These are phyloP conservation scores for Collybia sordida DNA, from an alignment of 768 basidiomycete genomes.

Conservation along the genomic window DNA sequence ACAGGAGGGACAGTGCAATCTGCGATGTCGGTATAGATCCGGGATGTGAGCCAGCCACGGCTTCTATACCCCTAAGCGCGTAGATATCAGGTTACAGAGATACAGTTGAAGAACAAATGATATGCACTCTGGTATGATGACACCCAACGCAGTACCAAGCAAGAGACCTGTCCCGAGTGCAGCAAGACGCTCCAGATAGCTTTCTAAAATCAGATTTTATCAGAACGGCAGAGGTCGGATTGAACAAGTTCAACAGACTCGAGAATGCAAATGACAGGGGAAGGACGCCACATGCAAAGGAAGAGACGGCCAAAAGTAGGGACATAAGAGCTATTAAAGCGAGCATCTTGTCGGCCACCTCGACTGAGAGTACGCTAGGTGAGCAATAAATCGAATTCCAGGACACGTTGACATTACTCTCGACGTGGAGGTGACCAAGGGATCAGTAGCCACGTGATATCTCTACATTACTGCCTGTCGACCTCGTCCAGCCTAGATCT, in stretches of 20 bases:
- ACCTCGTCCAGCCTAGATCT: too few relatives aligned
- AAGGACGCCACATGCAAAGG: slow-evolving; percentile 70
- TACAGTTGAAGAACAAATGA: neutral
- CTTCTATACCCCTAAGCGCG: slow-evolving; percentile 73
- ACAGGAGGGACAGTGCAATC: slow-evolving; percentile 63
- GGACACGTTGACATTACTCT: too few relatives aligned
- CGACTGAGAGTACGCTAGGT: neutral
- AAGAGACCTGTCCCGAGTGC: slow-evolving; percentile 81
- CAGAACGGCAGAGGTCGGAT: slow-evolving; percentile 9
- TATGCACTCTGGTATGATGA: slow-evolving; percentile 92
- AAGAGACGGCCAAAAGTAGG: slow-evolving; percentile 54
- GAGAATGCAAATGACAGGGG: slow-evolving; percentile 77
- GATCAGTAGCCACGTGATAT: too few relatives aligned
- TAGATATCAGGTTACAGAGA: neutral
- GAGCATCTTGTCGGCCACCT: slow-evolving; percentile 25
- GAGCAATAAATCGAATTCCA: too few relatives aligned
- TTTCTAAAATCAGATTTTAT: slow-evolving; percentile 22
- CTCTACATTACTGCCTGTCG: too few relatives aligned
- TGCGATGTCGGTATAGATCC: slow-evolving; percentile 45
- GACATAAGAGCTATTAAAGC: slow-evolving; percentile 55
- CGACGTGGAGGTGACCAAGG: too few relatives aligned
- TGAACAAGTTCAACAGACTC: slow-evolving; percentile 40
- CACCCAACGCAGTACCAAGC: slow-evolving; percentile 84
- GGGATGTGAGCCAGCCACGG: slow-evolving; percentile 38
- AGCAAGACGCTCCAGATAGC: slow-evolving; percentile 40